These are phyloP conservation scores for Syzygium malaccense DNA, from an alignment of 441 rosid species.

Conservation along the genomic window DNA sequence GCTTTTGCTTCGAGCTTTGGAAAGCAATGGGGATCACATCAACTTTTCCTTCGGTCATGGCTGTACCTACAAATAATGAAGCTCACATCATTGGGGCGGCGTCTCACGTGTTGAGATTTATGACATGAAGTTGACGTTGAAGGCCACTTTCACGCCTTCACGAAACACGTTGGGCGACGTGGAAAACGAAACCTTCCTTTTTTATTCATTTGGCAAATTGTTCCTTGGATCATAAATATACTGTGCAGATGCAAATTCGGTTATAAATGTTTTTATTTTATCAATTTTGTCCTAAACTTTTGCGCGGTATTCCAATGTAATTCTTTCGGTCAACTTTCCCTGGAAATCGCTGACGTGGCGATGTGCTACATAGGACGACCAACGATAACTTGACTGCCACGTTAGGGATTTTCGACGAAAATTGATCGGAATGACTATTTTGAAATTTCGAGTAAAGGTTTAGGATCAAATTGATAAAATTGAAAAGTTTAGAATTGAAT, in stretches of 20 bases:
- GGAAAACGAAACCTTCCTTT: background rate
- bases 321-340: rapidly evolving
- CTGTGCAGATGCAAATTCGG: rapidly evolving
- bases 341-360: background rate
- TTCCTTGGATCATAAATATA: background rate
- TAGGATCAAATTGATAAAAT: background rate
- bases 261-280: background rate
- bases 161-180: background rate
- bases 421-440: rapidly evolving
- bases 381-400: rapidly evolving
- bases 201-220: background rate
- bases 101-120: background rate
- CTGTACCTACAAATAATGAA: background rate
- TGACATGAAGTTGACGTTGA: background rate
- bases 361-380: rapidly evolving
- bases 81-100: no score
- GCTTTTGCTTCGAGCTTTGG: background rate
- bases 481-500: rapidly evolving
- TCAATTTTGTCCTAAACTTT: background rate
- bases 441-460: background rate
- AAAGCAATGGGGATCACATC: background rate
- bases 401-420: rapidly evolving
- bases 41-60: background rate
- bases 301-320: background rate
- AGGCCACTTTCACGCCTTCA: background rate